These are phyloP conservation scores for Mycena sanguinolenta DNA, from an alignment of 768 basidiomycete species.

Conservation along the genomic window DNA sequence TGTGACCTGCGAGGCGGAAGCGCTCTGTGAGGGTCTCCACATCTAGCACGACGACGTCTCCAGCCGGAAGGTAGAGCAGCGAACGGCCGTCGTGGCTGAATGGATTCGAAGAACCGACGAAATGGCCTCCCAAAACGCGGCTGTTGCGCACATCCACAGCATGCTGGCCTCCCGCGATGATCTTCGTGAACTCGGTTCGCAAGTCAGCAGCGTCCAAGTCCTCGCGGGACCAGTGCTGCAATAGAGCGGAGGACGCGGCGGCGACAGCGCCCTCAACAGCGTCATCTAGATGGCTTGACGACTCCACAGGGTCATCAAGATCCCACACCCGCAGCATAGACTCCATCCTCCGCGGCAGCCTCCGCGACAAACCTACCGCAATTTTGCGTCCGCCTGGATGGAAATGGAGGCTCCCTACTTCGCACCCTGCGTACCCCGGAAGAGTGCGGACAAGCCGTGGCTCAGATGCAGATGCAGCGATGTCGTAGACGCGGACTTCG, in stretches of 20 bases:
- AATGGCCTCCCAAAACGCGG: neutral
- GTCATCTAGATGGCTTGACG: neutral
- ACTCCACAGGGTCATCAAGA: neutral
- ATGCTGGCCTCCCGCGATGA: neutral
- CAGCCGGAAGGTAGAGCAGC: neutral
- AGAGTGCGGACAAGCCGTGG: slow-evolving; percentile 6
- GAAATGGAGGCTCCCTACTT: neutral
- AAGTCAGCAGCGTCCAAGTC: slow-evolving; percentile 7
- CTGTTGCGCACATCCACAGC: slow-evolving; percentile 6
- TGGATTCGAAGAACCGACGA: neutral
- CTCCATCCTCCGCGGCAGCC: neutral
- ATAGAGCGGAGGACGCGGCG: slow-evolving; percentile 7
- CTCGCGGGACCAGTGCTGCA: slow-evolving; percentile 3
- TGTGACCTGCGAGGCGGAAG: too few relatives aligned
- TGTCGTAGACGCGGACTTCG: slow-evolving; percentile 15
- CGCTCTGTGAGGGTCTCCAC: too few relatives aligned
- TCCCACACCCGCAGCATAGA: neutral
- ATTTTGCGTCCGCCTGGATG: slow-evolving; percentile 26
- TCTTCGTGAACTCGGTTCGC: neutral
- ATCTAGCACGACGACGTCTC: slow-evolving; percentile 17
- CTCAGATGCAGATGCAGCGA: too few relatives aligned
- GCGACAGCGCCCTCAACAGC: neutral
- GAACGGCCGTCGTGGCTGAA: slow-evolving; percentile 31
- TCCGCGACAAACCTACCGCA: neutral
- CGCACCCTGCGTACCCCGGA: neutral